Evolutionary conservation across 176 grass and related monocot species (phyloP).

Genomic region (Aegilops umbellulata): DNA sequence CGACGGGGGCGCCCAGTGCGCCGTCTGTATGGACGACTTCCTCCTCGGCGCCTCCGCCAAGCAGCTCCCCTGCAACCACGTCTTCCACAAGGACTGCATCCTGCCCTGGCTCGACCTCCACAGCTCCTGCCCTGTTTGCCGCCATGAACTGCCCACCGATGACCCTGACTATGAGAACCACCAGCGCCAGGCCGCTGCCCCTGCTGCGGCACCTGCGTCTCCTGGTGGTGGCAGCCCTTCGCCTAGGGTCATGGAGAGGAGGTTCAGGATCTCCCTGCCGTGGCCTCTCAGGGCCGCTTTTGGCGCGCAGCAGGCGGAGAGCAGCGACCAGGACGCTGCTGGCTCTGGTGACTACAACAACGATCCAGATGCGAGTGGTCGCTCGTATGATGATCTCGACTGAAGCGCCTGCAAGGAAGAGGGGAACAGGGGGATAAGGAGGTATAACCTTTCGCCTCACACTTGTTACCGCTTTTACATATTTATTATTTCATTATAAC

Average conservation of each 20-base stretch:
- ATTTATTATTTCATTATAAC: not conserved
- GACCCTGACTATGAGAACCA: conserved; percentile 42
- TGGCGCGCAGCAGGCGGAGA: conserved; percentile 34
- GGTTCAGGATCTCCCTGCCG: conserved; percentile 95
- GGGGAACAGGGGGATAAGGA: conserved; percentile 15
- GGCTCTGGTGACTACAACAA: conserved; percentile 28
- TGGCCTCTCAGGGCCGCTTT: conserved; percentile 54
- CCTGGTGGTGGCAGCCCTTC: conserved; percentile 25
- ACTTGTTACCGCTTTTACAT: not conserved
- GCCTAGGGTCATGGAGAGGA: conserved; percentile 58
- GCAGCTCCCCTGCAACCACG: conserved; percentile 90
- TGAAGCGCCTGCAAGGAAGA: conserved; percentile 30
- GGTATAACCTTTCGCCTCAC: conserved; percentile 6
- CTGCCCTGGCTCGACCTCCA: conserved; percentile 93
- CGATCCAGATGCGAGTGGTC: conserved; percentile 4
- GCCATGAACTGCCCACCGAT: conserved; percentile 78
- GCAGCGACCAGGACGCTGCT: conserved; percentile 27
- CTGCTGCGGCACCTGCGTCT: not conserved
- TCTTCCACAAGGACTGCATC: conserved; percentile 97
- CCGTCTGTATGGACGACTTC: conserved; percentile 94
- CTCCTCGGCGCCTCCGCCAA: conserved; percentile 54
- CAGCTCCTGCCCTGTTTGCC: conserved; percentile 95
- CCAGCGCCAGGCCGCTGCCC: not conserved
- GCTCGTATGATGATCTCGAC: conserved; percentile 75
- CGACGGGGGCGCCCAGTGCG: conserved; percentile 74